phyloP scores from a whole-genome alignment of 225 moss, liverwort and hornwort genomes.

The Asterella californica region DNA sequence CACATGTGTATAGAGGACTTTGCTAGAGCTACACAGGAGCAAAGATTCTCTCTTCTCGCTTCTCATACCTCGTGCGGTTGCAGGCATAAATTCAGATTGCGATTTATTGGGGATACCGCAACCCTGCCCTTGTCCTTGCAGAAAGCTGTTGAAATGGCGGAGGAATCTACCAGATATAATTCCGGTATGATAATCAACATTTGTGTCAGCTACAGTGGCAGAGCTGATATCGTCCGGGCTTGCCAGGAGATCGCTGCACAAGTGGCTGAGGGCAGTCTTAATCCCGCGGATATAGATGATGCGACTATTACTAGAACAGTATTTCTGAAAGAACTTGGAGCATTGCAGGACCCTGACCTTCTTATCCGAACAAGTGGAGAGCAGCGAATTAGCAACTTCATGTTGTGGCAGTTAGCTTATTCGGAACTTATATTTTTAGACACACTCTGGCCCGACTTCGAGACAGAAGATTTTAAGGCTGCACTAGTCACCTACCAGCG shows the following conservation, averaged over 20 bases:
- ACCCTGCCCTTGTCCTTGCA: constrained; percentile 57
- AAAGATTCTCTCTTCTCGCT: no score
- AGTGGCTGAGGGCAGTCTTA: constrained; percentile 67
- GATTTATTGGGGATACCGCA: constrained; percentile 70
- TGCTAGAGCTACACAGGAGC: neutral
- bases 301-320: constrained; percentile 56
- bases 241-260: constrained; percentile 64
- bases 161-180: constrained; percentile 54
- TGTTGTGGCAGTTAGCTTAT: constrained; percentile 92
- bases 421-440: constrained; percentile 74
- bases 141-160: constrained; percentile 48
- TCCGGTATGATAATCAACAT: constrained; percentile 79
- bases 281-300: constrained; percentile 61
- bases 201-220: constrained; percentile 92
- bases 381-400: constrained; percentile 90
- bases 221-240: constrained; percentile 70
- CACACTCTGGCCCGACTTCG: constrained; percentile 88
- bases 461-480: constrained; percentile 55
- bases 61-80: neutral
- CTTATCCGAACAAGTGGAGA: constrained; percentile 96
- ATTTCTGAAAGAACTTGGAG: constrained; percentile 72
- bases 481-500: constrained; percentile 67
- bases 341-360: constrained; percentile 74
- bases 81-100: constrained; percentile 69
- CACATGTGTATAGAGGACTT: neutral